Base-by-base conservation (phyloP, 2,329 filamentous ascomycete species). In the Neofusicoccum cordaticola region DNA sequence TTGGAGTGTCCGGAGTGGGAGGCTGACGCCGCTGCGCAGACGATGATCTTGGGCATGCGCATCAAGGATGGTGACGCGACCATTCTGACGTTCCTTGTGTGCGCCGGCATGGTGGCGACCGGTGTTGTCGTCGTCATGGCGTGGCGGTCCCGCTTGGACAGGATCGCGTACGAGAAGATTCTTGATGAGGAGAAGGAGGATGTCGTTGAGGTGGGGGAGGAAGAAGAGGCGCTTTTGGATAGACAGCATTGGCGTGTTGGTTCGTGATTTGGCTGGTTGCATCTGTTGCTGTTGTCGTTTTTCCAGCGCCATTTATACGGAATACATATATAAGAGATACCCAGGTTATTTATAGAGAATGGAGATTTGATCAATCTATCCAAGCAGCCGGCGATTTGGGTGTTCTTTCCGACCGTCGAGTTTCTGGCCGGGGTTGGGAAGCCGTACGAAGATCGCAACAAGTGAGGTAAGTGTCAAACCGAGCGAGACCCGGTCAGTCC, bases 201-300 rank as follows among this genome's bases (percentile, higher is more conserved):
- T n/a, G 52, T 50, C 2, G 62, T 63, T 12, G 61, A 63, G 17
- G 41, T 63, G 17, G 61, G 61, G 2, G 50, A 63, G 7, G 61
- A 63, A 17, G 61, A 63, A 27, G 48, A 56, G 48, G 37, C 27
- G 4, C 37, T 63, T 41, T 19, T 63, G 50, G 22, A 15, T 11
- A 45, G 61, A 2, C 9, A 22, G 27, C 15, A 53, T 6, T 63
- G 39, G 31, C 39, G 34, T 3, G 37, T 62, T 22, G 39, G 39
- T 7, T 57, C 37, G 13, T 44, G 50, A 53, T 52, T 52, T 52
- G 4, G 12, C 22, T 3, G 31, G 27, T 12, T 11, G 31, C 22
- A 15, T 13, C 11, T 50, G 27, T 7, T 31, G 12, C n/a, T 50
- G 7, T 13, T 22, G 31, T 50, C n/a, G 15, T 34, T 13, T n/a